Base-by-base conservation (phyloP, 2,329 filamentous ascomycete genomes). In the Neonectria hederae region DNA sequence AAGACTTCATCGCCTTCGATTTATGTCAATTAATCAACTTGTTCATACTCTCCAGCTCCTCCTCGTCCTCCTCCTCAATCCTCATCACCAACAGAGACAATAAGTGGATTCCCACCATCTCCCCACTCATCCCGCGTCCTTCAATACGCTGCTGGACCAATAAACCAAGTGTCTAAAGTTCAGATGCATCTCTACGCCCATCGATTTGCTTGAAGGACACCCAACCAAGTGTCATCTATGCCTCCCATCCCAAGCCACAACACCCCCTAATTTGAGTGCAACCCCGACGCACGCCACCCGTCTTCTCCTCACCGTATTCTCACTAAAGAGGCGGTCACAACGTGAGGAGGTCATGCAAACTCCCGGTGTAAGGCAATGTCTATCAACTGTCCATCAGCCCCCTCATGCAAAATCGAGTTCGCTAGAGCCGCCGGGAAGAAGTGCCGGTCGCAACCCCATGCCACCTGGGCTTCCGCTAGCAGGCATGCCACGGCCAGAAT, bases 161-260 rank as follows among this genome's bases (percentile, higher is more conserved):
- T 35, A 14, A 28, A 14, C 28, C 48, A 51, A 51, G 10, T 28
- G 28, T 32, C 10, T 14, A 1, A 2, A 32, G 17, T 35, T 5
- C 38, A 42, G 48, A 51, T 51, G 26, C 26, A 35, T 51, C 48
- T 51, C 48, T 51, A 38, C 48, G 2, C 26, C 48, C 28, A 32
- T 51, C 10, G 30, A 21, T 32, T 32, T 32, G 38, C 43, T 13
- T 9, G 4, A 14, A 22, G 10, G 42, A 54, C 21, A 40, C 28
- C 19, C 42, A 45, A 14, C 54, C 48, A 42, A 51, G 43, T 26
- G 46, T 42, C 38, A 24, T 43, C 49, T 17, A 9, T 10, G 48
- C 35, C 35, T 45, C 28, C 32, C 26, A 40, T 21, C 43, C 22
- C 55, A 63, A 63, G 61, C 61, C 61, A 63, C 61, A 59, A 17